phyloP scores from a whole-genome alignment of 2,329 filamentous ascomycete genomes.

The Diaporthe humulicola region DNA sequence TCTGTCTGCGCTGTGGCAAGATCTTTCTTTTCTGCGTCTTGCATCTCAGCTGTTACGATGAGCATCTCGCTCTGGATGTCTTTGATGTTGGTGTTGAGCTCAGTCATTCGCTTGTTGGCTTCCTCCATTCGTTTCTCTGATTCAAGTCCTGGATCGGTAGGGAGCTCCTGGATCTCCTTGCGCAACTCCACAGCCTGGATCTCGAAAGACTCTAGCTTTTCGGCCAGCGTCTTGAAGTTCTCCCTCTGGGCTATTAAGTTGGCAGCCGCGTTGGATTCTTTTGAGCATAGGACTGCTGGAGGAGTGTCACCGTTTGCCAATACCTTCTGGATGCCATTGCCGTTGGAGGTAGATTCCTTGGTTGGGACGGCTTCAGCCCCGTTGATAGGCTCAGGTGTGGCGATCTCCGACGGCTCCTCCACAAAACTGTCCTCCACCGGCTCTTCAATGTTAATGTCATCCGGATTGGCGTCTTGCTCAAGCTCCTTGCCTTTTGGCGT shows the following conservation, averaged over 20 bases:
- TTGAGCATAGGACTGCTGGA: conserved; percentile 12
- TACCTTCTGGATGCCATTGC: conserved; percentile 24
- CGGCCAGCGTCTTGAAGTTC: conserved; percentile 51
- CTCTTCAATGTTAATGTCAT: conserved; percentile 65
- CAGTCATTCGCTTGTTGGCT: conserved; percentile 47
- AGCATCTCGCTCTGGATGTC: conserved; percentile 53
- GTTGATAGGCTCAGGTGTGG: conserved; percentile 37
- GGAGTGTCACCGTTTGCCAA: not conserved
- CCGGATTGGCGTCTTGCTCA: conserved; percentile 52
- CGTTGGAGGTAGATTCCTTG: conserved; percentile 33
- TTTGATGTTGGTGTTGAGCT: conserved; percentile 49
- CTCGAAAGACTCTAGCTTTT: conserved; percentile 51
- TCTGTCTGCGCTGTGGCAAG: conserved; percentile 27
- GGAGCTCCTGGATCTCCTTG: conserved; percentile 48
- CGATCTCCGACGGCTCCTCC: conserved; percentile 36
- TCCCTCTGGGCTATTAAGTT: conserved; percentile 48
- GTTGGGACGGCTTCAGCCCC: conserved; percentile 36
- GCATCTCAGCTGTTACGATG: conserved; percentile 53
- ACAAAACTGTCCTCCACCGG: conserved; percentile 46
- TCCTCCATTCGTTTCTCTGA: conserved; percentile 43
- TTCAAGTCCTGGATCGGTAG: conserved; percentile 39
- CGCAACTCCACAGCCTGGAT: conserved; percentile 47
- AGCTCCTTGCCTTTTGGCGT: conserved; percentile 43
- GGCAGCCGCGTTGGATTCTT: conserved; percentile 40
- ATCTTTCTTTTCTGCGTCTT: conserved; percentile 48